These are phyloP conservation scores for Penicillium herquei DNA, from an alignment of 495 filamentous ascomycete species.

Conservation along the genomic window DNA sequence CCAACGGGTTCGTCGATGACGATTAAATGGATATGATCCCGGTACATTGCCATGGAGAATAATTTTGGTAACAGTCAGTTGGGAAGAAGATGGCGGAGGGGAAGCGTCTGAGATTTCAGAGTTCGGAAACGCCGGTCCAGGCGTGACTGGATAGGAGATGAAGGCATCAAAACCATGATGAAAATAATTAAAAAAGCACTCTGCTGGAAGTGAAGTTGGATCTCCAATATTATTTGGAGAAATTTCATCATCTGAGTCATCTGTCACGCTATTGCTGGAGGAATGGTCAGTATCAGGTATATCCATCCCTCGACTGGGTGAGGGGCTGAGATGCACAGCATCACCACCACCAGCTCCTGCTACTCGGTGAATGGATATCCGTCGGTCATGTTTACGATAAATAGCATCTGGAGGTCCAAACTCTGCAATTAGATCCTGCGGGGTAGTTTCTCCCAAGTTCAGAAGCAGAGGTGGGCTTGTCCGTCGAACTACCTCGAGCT, in stretches of 20 bases:
- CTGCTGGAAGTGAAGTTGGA: conserved; percentile 47
- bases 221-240: conserved; percentile 31
- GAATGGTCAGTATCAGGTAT: conserved; percentile 76
- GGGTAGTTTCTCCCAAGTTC: conserved; percentile 74
- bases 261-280: conserved; percentile 70
- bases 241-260: conserved; percentile 71
- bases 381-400: conserved; percentile 87
- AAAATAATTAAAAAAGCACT: conserved; percentile 97
- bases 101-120: conserved; percentile 34
- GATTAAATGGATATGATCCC: conserved; percentile 94
- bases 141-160: conserved; percentile 68
- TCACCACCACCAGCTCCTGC: conserved; percentile 40
- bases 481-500: conserved; percentile 69
- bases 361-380: conserved; percentile 78
- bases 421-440: conserved; percentile 85
- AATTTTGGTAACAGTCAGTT: conserved; percentile 81
- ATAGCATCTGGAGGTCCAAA: conserved; percentile 94
- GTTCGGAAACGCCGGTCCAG: conserved; percentile 63
- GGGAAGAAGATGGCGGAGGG: conserved; percentile 48
- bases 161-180: conserved; percentile 94
- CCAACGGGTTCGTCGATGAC: conserved; percentile 89
- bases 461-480: conserved; percentile 62
- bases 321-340: conserved; percentile 37
- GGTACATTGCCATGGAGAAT: conserved; percentile 92
- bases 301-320: conserved; percentile 44